Base-by-base conservation (phyloP, 257 asterid genomes). In the Thymus quinquecostatus region DNA sequence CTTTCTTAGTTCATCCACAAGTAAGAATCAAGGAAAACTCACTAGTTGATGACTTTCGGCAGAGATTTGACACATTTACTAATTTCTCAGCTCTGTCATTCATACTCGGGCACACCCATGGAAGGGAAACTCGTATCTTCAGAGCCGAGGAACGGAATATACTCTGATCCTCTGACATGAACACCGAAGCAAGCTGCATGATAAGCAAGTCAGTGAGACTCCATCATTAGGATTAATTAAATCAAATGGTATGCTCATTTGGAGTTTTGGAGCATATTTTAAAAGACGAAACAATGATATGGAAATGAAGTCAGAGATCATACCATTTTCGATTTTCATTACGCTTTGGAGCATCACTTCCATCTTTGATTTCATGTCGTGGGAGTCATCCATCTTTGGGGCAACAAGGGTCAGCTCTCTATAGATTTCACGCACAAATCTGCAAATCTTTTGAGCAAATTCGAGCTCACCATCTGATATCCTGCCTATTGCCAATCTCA, bases 291-390 rank as follows among this genome's bases (percentile, higher is more conserved):
- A 70, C 58, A 13, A 34, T 1, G 87, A 44, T 13, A 1, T 34
- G 33, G 27, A 68, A 66, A 59, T 3, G 51, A 62, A 14, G 68
- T 2, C 33, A n/a, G 29, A 6, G 63, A 76, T 12, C 75, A 57
- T 85, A 94, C 99, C 99, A 14, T 94, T 85, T 75, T 94, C 97
- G 32, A 94, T 86, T 78, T 94, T 94, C 84, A 83, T 84, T 14
- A 94, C 92, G 55, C 99, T 94, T 70, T 91, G 99, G 64, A 94
- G 97, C 99, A 94, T 94, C n/a, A 68, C 74, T 1, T 91, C 99
- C 97, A 94, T 94, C 85, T 94, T 94, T 45, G 80, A 49, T 82
- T 86, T 87, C 98, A 94, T 94, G 78, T 94, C 99, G 2, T 80
- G 71, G 34, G 41, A 74, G 72, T 88, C 95, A 69, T 89, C 95